Percentiles rank a stretch among this genome's conserved stretches.
These are phyloP conservation scores for Haematococcus lacustris DNA, from an alignment of 139 green algal species.

Conservation along the genomic window DNA sequence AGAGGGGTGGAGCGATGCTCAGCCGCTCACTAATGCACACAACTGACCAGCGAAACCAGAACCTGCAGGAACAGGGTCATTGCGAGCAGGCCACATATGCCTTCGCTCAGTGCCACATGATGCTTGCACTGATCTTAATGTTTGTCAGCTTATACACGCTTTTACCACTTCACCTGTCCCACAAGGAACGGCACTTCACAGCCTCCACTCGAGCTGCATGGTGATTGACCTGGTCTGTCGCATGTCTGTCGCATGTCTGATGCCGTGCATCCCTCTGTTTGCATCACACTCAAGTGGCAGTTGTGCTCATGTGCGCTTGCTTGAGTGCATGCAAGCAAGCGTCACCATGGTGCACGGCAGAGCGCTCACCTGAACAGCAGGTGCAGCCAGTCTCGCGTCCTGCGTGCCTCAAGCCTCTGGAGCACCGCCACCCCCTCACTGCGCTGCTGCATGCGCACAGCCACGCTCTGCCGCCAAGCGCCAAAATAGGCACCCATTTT, in stretches of 20 bases:
- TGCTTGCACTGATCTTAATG: neutral
- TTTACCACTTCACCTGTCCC: neutral
- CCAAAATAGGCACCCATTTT: conserved; percentile 16
- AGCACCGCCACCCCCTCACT: conserved; percentile 14
- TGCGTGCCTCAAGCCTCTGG: conserved; percentile 9
- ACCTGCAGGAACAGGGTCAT: conserved; percentile 9
- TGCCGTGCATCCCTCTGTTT: neutral
- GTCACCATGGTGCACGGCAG: neutral
- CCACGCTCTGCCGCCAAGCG: conserved; percentile 11
- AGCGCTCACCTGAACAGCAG: conserved; percentile 23
- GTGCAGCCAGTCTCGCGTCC: conserved; percentile 12
- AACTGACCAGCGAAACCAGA: conserved; percentile 36
- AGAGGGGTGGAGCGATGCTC: conserved; percentile 23
- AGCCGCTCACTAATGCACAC: conserved; percentile 28
- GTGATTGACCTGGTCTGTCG: no score
- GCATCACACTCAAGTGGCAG: neutral
- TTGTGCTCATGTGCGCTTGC: neutral
- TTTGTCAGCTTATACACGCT: neutral
- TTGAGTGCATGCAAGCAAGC: neutral
- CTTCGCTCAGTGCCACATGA: neutral
- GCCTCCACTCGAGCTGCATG: neutral
- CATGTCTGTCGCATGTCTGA: neutral
- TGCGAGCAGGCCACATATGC: neutral
- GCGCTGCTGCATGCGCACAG: neutral
- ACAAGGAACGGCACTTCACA: neutral